Evolutionary conservation across 805 yeast genomes (phyloP).

Genomic region (Tetrapisispora fleetii): DNA sequence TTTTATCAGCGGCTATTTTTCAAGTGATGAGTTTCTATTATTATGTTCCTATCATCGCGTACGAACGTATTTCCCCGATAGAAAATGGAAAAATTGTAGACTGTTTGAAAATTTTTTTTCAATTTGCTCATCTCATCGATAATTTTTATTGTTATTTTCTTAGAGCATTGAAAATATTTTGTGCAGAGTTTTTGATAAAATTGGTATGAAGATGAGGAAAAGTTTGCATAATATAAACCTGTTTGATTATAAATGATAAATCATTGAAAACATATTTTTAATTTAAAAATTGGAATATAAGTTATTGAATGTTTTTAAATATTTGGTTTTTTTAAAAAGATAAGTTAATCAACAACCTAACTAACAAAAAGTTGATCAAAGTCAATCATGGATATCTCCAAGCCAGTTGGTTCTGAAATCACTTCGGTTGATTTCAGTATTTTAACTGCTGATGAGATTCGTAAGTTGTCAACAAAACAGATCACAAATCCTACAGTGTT

Average conservation of each 20-base stretch:
- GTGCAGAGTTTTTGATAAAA: too few relatives aligned
- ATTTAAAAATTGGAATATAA: too few relatives aligned
- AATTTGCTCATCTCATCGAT: constrained; percentile 4
- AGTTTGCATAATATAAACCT: too few relatives aligned
- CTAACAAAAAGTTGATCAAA: not conserved
- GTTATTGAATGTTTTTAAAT: too few relatives aligned
- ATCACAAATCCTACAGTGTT: constrained; percentile 92
- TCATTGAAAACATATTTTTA: too few relatives aligned
- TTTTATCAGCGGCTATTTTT: too few relatives aligned
- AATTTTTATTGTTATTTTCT: not conserved
- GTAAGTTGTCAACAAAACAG: constrained; percentile 85
- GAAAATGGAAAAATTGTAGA: not conserved
- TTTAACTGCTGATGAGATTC: constrained; percentile 70
- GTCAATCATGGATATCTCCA: constrained; percentile 77
- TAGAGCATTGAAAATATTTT: not conserved
- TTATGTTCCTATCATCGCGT: not conserved
- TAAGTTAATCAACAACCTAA: not conserved
- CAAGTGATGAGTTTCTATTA: not conserved
- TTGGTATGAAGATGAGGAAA: too few relatives aligned
- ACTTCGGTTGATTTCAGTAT: constrained; percentile 87
- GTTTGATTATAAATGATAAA: too few relatives aligned
- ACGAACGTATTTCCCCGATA: not conserved
- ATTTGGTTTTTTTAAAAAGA: too few relatives aligned
- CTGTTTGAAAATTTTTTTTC: not conserved
- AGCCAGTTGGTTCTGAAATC: constrained; percentile 93